Percentiles rank a stretch among this genome's conserved stretches.
Evolutionary conservation across 169 alveolate genomes (phyloP).

Genomic region (Cryptosporidium ryanae): DNA sequence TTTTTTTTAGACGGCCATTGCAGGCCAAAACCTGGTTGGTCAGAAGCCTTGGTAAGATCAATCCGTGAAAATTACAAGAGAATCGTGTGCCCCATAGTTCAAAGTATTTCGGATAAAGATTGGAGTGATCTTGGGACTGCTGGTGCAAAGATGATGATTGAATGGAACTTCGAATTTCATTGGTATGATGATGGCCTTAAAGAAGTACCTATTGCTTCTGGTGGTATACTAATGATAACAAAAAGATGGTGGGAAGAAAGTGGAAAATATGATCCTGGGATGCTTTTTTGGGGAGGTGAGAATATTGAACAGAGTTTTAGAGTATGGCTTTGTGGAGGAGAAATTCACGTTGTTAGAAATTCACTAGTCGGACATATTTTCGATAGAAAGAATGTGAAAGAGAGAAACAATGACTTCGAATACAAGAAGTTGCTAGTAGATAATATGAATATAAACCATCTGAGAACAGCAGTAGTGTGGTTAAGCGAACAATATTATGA

Average conservation of each 20-base stretch:
- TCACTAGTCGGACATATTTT: constrained; percentile 74
- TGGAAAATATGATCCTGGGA: constrained; percentile 79
- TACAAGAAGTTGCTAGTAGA: constrained; percentile 63
- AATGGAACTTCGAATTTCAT: constrained; percentile 81
- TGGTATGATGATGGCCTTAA: constrained; percentile 81
- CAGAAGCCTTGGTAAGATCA: constrained; percentile 76
- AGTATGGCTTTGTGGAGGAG: constrained; percentile 85
- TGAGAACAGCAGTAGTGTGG: constrained; percentile 66
- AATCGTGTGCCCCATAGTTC: constrained; percentile 80
- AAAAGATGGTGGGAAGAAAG: constrained; percentile 83
- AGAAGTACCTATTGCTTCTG: constrained; percentile 80
- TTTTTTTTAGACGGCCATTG: constrained; percentile 83
- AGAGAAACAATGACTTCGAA: constrained; percentile 36
- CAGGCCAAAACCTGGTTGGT: constrained; percentile 77
- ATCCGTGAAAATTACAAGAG: constrained; percentile 79
- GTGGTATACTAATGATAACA: constrained; percentile 80
- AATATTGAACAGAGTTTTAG: constrained; percentile 80
- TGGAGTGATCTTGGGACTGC: constrained; percentile 79
- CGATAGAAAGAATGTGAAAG: constrained; percentile 41
- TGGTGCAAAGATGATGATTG: constrained; percentile 82
- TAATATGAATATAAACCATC: constrained; percentile 53
- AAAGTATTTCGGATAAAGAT: constrained; percentile 36
- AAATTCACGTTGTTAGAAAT: constrained; percentile 76
- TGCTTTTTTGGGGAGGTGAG: constrained; percentile 83
- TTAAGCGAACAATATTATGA: constrained; percentile 50